Evolutionary conservation across 768 basidiomycete genomes (phyloP).

Genomic region (Sarcodon sp.): DNA sequence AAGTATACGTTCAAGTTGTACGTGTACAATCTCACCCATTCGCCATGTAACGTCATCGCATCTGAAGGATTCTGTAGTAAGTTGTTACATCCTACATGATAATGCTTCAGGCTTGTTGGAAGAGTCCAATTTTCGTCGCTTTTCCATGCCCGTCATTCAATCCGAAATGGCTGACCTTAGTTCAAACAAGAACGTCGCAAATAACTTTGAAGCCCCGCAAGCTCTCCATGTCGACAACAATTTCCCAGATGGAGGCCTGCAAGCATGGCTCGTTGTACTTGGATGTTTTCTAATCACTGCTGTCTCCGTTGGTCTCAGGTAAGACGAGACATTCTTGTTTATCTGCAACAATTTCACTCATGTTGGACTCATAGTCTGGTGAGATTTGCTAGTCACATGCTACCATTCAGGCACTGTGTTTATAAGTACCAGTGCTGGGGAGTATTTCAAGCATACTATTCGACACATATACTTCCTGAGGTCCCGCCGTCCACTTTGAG

Average conservation of each 20-base stretch:
- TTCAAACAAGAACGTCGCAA: no score
- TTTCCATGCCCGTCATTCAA: no score
- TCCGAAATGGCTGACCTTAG: no score
- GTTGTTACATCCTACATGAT: no score
- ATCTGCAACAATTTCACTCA: not conserved
- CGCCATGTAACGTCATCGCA: no score
- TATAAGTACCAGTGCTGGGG: conserved; percentile 15
- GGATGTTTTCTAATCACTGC: conserved; percentile 17
- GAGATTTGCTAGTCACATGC: not conserved
- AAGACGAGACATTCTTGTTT: conserved; percentile 1
- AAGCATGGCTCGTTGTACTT: conserved; percentile 19
- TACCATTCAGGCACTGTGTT: not conserved
- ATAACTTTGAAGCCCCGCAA: not conserved
- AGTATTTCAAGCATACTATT: conserved; percentile 19
- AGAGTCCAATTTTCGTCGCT: no score
- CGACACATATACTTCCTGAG: conserved; percentile 11
- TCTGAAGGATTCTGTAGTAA: no score
- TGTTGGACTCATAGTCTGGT: not conserved
- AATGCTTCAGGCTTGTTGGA: no score
- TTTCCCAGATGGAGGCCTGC: conserved; percentile 15
- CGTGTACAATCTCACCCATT: no score
- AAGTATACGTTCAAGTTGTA: no score
- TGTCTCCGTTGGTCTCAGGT: conserved; percentile 15
- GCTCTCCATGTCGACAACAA: not conserved
- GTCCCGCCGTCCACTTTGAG: conserved; percentile 8